Conservation (phyloP, 2,329 filamentous ascomycete species). For the Colletotrichum magnum region DNA sequence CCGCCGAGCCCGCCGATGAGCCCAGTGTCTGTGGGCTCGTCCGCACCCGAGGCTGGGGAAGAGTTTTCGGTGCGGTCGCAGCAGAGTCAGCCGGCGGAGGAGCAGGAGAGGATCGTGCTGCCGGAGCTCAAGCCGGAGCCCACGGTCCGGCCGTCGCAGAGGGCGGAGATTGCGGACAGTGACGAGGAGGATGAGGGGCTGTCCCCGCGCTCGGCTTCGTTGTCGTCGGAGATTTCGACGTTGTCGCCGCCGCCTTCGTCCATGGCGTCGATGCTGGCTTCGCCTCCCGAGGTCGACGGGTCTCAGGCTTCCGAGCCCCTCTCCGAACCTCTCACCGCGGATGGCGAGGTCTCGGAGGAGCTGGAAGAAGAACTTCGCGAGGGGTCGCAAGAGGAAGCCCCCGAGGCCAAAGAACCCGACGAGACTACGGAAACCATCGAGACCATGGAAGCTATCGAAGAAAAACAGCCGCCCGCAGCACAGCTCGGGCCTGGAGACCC, state of each 20-base stretch:
- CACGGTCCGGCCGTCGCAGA: background rate
- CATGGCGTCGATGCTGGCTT: constrained; percentile 13
- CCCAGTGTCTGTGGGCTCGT: background rate
- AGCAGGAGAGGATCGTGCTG: constrained; percentile 16
- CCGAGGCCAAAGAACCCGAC: too few species aligned
- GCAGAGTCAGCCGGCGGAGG: background rate
- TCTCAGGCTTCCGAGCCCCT: background rate
- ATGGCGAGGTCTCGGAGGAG: background rate
- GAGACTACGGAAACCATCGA: background rate
- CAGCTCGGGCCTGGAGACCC: too few species aligned
- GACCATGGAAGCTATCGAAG: background rate
- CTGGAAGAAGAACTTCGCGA: background rate
- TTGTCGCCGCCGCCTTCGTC: constrained; percentile 42
- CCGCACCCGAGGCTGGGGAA: background rate
- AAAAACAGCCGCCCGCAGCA: constrained; percentile 21
- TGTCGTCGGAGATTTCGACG: constrained; percentile 21
- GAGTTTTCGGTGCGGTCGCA: background rate
- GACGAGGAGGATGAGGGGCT: constrained; percentile 57
- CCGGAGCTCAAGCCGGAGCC: constrained; percentile 25
- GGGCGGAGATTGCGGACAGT: constrained; percentile 54
- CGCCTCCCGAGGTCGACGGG: background rate
- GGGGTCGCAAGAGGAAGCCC: background rate
- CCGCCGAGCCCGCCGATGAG: constrained; percentile 10
- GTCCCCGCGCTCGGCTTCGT: constrained; percentile 31
- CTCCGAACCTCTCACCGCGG: background rate